Evolutionary conservation across 306 rosid genomes (phyloP).

Genomic region (Vigna mungo): DNA sequence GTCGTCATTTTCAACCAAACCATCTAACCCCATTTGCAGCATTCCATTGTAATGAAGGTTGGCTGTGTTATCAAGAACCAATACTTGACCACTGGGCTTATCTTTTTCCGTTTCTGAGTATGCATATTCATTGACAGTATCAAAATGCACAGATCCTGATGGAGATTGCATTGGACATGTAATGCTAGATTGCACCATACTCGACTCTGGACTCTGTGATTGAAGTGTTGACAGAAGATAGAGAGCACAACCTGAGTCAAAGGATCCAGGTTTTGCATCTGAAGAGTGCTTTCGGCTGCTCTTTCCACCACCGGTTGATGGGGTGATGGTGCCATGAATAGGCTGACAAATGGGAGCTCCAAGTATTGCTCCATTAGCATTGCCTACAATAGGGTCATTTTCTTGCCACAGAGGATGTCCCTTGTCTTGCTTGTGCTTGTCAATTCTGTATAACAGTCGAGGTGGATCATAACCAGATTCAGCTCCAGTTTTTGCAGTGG

Average conservation of each 20-base stretch:
- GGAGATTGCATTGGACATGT: conserved; percentile 56
- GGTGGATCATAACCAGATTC: conserved; percentile 54
- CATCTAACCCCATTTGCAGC: conserved; percentile 58
- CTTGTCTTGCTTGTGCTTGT: conserved; percentile 56
- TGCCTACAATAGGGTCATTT: conserved; percentile 40
- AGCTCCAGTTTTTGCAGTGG: conserved; percentile 53
- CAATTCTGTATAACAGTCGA: conserved; percentile 40
- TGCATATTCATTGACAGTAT: conserved; percentile 44
- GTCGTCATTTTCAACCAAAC: conserved; percentile 58
- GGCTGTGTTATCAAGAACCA: conserved; percentile 46
- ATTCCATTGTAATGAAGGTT: conserved; percentile 52
- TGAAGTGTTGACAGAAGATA: conserved; percentile 96
- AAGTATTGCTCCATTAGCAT: conserved; percentile 48
- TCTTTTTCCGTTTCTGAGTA: conserved; percentile 42
- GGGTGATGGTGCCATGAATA: conserved; percentile 25
- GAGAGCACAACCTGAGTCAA: conserved; percentile 91
- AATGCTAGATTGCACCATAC: conserved; percentile 57
- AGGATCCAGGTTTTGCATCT: conserved; percentile 55
- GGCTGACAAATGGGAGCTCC: conserved; percentile 43
- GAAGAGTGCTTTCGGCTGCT: conserved; percentile 50
- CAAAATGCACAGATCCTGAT: conserved; percentile 45
- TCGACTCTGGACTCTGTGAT: conserved; percentile 56
- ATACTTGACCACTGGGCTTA: conserved; percentile 40
- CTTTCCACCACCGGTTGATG: conserved; percentile 53
- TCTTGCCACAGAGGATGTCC: conserved; percentile 55